Evolutionary conservation across 2,329 filamentous ascomycete genomes (phyloP), one percentile per base, ranked within the genome.

Genomic region (Fusarium continuum): DNA sequence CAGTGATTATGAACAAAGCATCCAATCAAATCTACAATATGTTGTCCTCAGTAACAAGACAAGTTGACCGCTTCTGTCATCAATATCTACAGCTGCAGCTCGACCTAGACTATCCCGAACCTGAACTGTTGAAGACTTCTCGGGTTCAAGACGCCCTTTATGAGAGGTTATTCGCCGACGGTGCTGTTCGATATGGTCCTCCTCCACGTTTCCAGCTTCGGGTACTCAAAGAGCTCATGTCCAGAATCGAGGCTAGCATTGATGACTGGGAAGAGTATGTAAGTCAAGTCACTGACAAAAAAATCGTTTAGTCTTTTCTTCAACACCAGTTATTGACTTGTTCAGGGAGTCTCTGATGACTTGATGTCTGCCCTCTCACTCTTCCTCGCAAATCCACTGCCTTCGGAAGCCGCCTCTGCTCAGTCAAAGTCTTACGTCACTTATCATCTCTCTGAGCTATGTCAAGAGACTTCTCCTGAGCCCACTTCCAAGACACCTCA

Each of bases 221-320:
- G 56, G 84, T 92, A 1, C 76, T 97, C 46, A 97, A 96, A 74
- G 80, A 86, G 61, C 81, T 97, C 28, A 79, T 92, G 11, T 77
- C 81, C 8, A 85, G 81, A 53, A 88, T 97, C 47, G 92, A 97
- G 75, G 78, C 82, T 25, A 85, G 89, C 28, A 92, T 96, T 41
- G 82, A 86, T 54, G 88, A 97, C 74, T 93, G 92, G 76, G 91
- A 97, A 68, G 83, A 91, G 82, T 87, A 96, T 89, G 93, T 96
- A 89, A 81, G 91, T 80, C 44, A 17, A 50, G 19, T 26, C 44
- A 9, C 19, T 20, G 8, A 26, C 20, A 23, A 22, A 23, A n/a
- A 10, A n/a, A 2, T 28, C 20, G 4, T 22, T 9, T 35, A 6
- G 6, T 14, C n/a, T 16, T 7, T 22, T 8, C 4, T 22, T 6